Evolutionary conservation across 225 moss, liverwort and hornwort species (phyloP), one percentile per base, ranked within the genome.

Genomic region (Neckera pumila): DNA sequence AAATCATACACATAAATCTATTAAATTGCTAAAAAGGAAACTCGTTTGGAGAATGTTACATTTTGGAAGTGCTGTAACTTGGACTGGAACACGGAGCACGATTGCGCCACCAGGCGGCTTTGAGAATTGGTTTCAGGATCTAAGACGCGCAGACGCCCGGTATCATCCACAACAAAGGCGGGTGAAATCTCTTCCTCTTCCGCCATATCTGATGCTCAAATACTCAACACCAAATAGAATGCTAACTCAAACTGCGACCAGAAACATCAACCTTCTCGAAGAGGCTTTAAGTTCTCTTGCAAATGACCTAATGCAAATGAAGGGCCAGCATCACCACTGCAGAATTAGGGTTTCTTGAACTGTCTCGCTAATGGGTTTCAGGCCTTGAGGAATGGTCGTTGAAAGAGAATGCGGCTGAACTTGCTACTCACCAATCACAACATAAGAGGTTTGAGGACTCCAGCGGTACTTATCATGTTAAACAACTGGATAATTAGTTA

Each of bases 91-190:
- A 25, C 49, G 26, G 82, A 82, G 64, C 82, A 82, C 49, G 82
- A 82, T 36, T 82, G 82, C 17, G 2, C 63, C 49, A 82, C 82
- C 47, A 82, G 64, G 82, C 82, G 82, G 36, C 82, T 82, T 64
- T 82, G 82, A 64, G 82, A 61, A 64, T 63, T 23, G 17, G 64
- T 82, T 82, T 82, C 82, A 82, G 82, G 64, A 90, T 95, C 92
- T 83, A 97, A 90, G 27, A 95, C 53, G 9, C 92, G 92, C 67
- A 97, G 42, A 27, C 90, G 89, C 33, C 93, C 93, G 3, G 86
- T 74, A 75, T 97, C 95, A 81, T 97, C 96, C 54, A 96, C 72
- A 26, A 93, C 40, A 34, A 96, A 86, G 47, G 70, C 11, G 16
- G 88, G 12, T 59, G 67, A 31, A 40, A 43, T 82, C 31, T 70